phyloP scores from a whole-genome alignment of 768 basidiomycete species.

The Amanita rimosa region DNA sequence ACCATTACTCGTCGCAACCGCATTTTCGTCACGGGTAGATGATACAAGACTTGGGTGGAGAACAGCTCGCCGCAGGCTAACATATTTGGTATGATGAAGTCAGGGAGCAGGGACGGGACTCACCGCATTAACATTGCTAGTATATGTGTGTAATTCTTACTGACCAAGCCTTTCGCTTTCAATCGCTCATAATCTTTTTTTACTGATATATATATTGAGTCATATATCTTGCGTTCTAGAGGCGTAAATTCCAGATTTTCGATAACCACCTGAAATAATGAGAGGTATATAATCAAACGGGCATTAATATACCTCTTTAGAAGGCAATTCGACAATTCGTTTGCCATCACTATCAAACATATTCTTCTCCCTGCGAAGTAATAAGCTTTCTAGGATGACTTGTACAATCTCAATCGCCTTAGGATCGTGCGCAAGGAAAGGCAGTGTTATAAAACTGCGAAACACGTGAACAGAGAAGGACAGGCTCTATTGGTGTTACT shows the following conservation, averaged over 20 bases:
- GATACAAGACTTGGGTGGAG: constrained; percentile 83
- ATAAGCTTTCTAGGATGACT: constrained; percentile 80
- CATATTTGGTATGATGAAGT: constrained; percentile 1
- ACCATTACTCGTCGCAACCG: constrained; percentile 27
- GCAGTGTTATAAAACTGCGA: constrained; percentile 75
- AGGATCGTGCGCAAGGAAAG: constrained; percentile 83
- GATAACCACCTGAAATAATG: constrained; percentile 38
- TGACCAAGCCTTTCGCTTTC: constrained; percentile 65
- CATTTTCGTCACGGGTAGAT: constrained; percentile 30
- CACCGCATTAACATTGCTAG: constrained; percentile 93
- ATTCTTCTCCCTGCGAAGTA: constrained; percentile 86
- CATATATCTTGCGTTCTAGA: constrained; percentile 79
- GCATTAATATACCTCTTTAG: constrained; percentile 52
- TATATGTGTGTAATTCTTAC: constrained; percentile 79
- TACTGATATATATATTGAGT: constrained; percentile 70
- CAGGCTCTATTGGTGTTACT: constrained; percentile 13
- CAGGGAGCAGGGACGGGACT: not conserved
- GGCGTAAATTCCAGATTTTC: constrained; percentile 74
- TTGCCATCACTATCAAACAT: constrained; percentile 85
- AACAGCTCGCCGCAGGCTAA: constrained; percentile 81
- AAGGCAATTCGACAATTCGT: constrained; percentile 78
- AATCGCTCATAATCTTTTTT: constrained; percentile 75
- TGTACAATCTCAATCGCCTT: constrained; percentile 94
- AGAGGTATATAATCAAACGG: not conserved
- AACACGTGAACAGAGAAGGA: constrained; percentile 1